phyloP scores from a whole-genome alignment of 192 early-diverging fungal species.

The Spizellomyces punctatus region DNA sequence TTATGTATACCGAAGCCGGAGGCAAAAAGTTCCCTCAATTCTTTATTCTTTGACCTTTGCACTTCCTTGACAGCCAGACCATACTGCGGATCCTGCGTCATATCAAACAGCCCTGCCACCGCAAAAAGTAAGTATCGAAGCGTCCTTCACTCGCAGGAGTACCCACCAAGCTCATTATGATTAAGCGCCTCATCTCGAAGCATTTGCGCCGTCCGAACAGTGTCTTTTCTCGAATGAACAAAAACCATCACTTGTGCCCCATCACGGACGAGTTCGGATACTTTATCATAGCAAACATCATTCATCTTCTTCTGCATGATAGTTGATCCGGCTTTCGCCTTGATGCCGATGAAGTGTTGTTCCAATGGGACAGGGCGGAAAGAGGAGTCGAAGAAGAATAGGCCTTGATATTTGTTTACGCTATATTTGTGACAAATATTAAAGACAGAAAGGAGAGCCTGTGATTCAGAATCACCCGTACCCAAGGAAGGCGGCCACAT shows the following conservation, averaged over 20 bases:
- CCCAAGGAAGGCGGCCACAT: constrained; percentile 87
- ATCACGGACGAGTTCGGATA: constrained; percentile 63
- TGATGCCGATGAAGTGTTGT: constrained; percentile 93
- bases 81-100: constrained; percentile 52
- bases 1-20: constrained; percentile 94
- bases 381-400: constrained; percentile 96
- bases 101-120: constrained; percentile 57
- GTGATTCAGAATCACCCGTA: constrained; percentile 27
- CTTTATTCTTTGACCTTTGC: constrained; percentile 74
- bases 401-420: constrained; percentile 89
- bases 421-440: constrained; percentile 22
- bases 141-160: constrained; percentile 2
- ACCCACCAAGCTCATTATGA: constrained; percentile 56
- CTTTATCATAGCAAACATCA: constrained; percentile 82
- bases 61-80: constrained; percentile 61
- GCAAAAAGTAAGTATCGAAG: constrained; percentile 17
- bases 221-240: constrained; percentile 98
- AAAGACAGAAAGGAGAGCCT: not conserved
- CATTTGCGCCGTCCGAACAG: constrained; percentile 89
- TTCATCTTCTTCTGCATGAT: constrained; percentile 73
- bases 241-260: constrained; percentile 99
- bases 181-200: constrained; percentile 71
- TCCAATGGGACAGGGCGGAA: constrained; percentile 95
- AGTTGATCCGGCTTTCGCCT: constrained; percentile 79
- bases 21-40: constrained; percentile 83